phyloP scores from a whole-genome alignment of 129 eudicot genomes.

The Lactuca saligna region DNA sequence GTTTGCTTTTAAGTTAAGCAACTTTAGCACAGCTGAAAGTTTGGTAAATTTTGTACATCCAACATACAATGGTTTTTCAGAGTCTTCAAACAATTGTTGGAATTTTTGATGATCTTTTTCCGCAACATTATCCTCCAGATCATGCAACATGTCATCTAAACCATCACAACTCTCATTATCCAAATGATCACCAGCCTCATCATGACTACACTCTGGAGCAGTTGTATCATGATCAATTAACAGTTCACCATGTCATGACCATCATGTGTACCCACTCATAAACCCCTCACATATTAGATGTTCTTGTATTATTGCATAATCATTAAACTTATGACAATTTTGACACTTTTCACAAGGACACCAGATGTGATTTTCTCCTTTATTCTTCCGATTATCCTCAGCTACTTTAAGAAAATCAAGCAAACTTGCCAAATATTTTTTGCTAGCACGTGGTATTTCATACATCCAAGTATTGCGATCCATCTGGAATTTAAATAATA shows the following conservation, averaged over 20 bases:
- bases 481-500: no score
- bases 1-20: conserved; percentile 1
- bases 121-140: not conserved
- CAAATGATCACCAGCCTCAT: no score
- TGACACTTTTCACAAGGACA: not conserved
- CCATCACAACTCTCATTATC: not conserved
- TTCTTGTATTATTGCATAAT: not conserved
- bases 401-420: not conserved
- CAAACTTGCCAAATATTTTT: conserved; percentile 40
- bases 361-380: not conserved
- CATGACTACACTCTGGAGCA: not conserved
- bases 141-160: not conserved
- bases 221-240: no score
- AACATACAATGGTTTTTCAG: not conserved
- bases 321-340: not conserved
- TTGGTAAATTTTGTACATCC: conserved; percentile 6
- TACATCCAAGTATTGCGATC: not conserved
- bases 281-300: conserved; percentile 33
- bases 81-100: not conserved
- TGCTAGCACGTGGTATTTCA: conserved; percentile 31
- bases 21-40: not conserved
- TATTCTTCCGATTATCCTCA: not conserved
- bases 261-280: no score
- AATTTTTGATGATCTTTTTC: not conserved
- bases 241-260: no score